These are phyloP conservation scores for Fomitopsis pinicola DNA, from an alignment of 1,284 basidiomycete genomes.

Conservation along the genomic window DNA sequence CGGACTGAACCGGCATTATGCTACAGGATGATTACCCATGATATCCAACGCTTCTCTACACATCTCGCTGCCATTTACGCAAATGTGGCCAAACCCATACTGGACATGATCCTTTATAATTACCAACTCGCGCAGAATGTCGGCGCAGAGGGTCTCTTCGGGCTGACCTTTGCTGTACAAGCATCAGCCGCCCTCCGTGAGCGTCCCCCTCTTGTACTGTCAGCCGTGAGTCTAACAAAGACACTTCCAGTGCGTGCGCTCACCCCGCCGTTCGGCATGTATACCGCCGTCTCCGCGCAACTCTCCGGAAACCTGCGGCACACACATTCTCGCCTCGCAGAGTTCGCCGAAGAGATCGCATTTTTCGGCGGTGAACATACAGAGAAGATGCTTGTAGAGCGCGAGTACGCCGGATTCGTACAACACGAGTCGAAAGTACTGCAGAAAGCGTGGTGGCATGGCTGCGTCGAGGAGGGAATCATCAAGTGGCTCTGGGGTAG, in stretches of 20 bases:
- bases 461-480: slow-evolving; percentile 91
- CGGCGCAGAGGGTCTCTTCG: slow-evolving; percentile 88
- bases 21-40: slow-evolving; percentile 86
- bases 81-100: slow-evolving; percentile 88
- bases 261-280: slow-evolving; percentile 93
- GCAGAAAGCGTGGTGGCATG: slow-evolving; percentile 83
- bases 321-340: slow-evolving; percentile 89
- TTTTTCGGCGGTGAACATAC: slow-evolving; percentile 89
- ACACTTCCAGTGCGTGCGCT: slow-evolving; percentile 63
- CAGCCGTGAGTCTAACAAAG: neutral
- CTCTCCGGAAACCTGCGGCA: slow-evolving; percentile 90
- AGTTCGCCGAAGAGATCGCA: slow-evolving; percentile 93
- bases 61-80: slow-evolving; percentile 94
- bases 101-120: slow-evolving; percentile 95
- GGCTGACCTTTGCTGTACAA: slow-evolving; percentile 85
- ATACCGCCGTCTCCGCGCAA: slow-evolving; percentile 80
- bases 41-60: slow-evolving; percentile 90
- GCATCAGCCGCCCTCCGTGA: slow-evolving; percentile 72
- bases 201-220: slow-evolving; percentile 22
- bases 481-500: slow-evolving; percentile 98
- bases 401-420: slow-evolving; percentile 85
- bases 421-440: slow-evolving; percentile 88
- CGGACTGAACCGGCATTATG: neutral
- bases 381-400: slow-evolving; percentile 91
- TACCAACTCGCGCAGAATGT: slow-evolving; percentile 93